Conservation (phyloP, 495 filamentous ascomycete species). For the Chlorociboria aeruginascens region DNA sequence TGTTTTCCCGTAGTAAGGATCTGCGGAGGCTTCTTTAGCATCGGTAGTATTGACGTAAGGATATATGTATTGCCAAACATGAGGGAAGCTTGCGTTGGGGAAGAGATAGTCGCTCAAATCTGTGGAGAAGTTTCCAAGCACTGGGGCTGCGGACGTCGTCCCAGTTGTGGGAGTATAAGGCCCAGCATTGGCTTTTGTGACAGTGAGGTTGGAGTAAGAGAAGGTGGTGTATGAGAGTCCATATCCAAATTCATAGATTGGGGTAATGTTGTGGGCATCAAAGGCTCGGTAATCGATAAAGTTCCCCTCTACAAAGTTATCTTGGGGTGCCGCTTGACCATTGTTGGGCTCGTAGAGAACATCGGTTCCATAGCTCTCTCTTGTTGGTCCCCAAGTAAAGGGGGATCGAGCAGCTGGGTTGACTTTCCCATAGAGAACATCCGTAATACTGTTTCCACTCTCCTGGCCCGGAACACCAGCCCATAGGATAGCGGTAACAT, state of each 20-base stretch:
- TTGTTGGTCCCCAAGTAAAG: slow-evolving; percentile 72
- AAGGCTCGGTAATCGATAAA: slow-evolving; percentile 93
- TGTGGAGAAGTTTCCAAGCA: slow-evolving; percentile 53
- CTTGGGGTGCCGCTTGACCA: slow-evolving; percentile 55
- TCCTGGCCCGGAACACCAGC: slow-evolving; percentile 88
- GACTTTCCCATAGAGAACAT: slow-evolving; percentile 81
- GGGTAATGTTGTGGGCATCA: slow-evolving; percentile 60
- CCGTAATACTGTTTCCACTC: slow-evolving; percentile 74
- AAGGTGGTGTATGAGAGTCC: slow-evolving; percentile 89
- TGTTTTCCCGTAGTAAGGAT: slow-evolving; percentile 55
- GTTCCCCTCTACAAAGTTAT: slow-evolving; percentile 70
- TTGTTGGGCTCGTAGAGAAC: slow-evolving; percentile 76
- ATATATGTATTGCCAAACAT: slow-evolving; percentile 60
- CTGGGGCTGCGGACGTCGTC: slow-evolving; percentile 52
- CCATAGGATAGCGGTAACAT: slow-evolving; percentile 92
- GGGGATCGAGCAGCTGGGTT: slow-evolving; percentile 81
- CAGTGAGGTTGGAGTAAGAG: slow-evolving; percentile 60
- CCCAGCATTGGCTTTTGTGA: slow-evolving; percentile 33
- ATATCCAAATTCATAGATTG: slow-evolving; percentile 86
- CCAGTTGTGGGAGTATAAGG: slow-evolving; percentile 59
- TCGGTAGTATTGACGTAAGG: slow-evolving; percentile 77
- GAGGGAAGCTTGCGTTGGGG: slow-evolving; percentile 44
- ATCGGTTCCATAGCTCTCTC: slow-evolving; percentile 63
- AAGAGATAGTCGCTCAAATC: slow-evolving; percentile 59
- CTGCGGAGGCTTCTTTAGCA: slow-evolving; percentile 46